Conservation (phyloP, 2,329 filamentous ascomycete genomes). For the Podosphaera fusca region DNA sequence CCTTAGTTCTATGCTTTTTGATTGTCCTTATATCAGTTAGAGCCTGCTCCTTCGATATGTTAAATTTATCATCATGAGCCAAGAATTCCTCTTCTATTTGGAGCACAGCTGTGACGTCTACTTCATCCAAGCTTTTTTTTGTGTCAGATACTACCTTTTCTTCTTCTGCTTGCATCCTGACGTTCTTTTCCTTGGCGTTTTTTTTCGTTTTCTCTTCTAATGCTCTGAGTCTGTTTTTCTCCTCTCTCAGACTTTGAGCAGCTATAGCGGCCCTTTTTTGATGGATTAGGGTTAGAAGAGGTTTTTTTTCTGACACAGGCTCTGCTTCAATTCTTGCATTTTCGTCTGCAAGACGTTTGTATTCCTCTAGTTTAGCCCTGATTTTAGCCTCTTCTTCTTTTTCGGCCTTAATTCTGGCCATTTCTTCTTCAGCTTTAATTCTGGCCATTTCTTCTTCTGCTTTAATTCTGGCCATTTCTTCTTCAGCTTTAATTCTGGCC, state of each 20-base stretch:
- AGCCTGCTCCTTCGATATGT: neutral
- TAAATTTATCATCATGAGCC: neutral
- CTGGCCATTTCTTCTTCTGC: conserved; percentile 17
- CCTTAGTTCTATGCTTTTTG: conserved; percentile 1
- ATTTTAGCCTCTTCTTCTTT: neutral
- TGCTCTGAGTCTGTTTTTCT: conserved; percentile 15
- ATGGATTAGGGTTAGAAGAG: conserved; percentile 13
- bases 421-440: conserved; percentile 18
- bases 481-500: conserved; percentile 16
- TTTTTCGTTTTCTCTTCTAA: conserved; percentile 13
- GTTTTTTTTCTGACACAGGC: no score
- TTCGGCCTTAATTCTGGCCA: conserved; percentile 6
- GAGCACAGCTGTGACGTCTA: neutral
- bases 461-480: conserved; percentile 16
- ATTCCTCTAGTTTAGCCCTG: neutral
- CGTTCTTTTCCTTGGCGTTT: conserved; percentile 8
- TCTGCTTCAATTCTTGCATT: conserved; percentile 9
- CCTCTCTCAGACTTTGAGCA: conserved; percentile 1
- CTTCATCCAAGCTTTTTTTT: neutral
- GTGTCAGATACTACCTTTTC: neutral
- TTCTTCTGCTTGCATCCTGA: neutral
- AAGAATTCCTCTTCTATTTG: neutral
- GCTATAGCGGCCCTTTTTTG: conserved; percentile 15
- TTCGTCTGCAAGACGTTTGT: neutral
- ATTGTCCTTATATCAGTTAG: neutral